These are phyloP conservation scores for Populus hybrid DNA, from an alignment of 441 rosid genomes.

Conservation along the genomic window DNA sequence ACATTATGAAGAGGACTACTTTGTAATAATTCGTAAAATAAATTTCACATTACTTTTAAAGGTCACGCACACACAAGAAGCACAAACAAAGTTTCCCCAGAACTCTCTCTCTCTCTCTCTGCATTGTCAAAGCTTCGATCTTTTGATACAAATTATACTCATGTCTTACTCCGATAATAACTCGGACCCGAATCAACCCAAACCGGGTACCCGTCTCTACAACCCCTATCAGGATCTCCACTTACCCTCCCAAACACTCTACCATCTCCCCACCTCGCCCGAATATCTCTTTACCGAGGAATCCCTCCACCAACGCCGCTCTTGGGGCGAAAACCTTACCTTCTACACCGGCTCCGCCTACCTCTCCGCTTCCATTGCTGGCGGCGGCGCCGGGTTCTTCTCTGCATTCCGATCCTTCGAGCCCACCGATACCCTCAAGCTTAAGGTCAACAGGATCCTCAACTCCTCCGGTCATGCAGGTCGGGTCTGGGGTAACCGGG, in stretches of 20 bases:
- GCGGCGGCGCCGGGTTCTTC: constrained; percentile 52
- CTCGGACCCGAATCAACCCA: constrained; percentile 35
- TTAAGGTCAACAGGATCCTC: constrained; percentile 68
- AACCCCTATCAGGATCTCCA: constrained; percentile 80
- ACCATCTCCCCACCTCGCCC: constrained; percentile 90
- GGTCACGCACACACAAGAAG: background rate
- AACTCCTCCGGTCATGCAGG: constrained; percentile 82
- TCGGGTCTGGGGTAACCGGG: constrained; percentile 74
- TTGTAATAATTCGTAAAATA: too few species aligned
- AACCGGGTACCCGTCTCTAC: constrained; percentile 58
- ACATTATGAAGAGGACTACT: background rate
- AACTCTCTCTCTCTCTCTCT: background rate
- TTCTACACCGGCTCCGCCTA: constrained; percentile 86
- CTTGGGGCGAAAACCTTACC: constrained; percentile 96
- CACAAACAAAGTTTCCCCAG: too few species aligned
- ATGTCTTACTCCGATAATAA: constrained; percentile 15
- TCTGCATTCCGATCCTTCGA: constrained; percentile 67
- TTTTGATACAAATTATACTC: too few species aligned
- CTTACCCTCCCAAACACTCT: constrained; percentile 47
- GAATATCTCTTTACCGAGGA: constrained; percentile 91
- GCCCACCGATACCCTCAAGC: constrained; percentile 70
- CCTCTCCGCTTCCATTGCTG: constrained; percentile 60
- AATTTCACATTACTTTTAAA: background rate
- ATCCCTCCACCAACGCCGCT: constrained; percentile 73
- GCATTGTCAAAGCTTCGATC: too few species aligned